These are phyloP conservation scores for Coriaria nepalensis DNA, from an alignment of 306 rosid species.

Conservation along the genomic window DNA sequence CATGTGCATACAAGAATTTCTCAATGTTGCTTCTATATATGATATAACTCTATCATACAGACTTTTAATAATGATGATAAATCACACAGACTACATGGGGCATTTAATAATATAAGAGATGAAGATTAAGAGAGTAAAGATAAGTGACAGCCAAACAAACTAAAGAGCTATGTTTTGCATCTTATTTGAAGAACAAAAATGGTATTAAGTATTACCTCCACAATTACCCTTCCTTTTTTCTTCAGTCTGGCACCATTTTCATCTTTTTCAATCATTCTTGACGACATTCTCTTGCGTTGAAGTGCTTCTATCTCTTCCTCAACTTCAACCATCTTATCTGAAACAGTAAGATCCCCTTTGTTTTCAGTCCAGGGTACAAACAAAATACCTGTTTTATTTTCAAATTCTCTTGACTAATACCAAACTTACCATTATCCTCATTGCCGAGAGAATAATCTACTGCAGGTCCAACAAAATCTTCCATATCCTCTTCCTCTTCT, in stretches of 20 bases:
- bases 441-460: constrained; percentile 18
- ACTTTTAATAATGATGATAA: too few relatives aligned
- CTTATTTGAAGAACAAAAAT: too few relatives aligned
- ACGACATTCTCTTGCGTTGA: constrained; percentile 23
- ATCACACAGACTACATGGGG: too few relatives aligned
- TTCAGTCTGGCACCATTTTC: constrained; percentile 40
- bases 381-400: neutral
- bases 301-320: constrained; percentile 34
- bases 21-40: too few relatives aligned
- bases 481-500: constrained; percentile 80
- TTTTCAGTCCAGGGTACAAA: constrained; percentile 10
- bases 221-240: constrained; percentile 46
- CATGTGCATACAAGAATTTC: too few relatives aligned
- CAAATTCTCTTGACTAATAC: too few relatives aligned
- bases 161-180: too few relatives aligned
- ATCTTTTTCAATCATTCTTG: constrained; percentile 38
- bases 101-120: too few relatives aligned
- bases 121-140: too few relatives aligned
- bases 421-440: constrained; percentile 33
- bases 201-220: constrained; percentile 55
- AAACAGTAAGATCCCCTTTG: constrained; percentile 13
- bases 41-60: too few relatives aligned
- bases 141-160: too few relatives aligned
- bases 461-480: constrained; percentile 51
- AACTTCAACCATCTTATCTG: constrained; percentile 47